phyloP scores from a whole-genome alignment of 1,284 basidiomycete species.

The Cutaneotrichosporon dermatis region DNA sequence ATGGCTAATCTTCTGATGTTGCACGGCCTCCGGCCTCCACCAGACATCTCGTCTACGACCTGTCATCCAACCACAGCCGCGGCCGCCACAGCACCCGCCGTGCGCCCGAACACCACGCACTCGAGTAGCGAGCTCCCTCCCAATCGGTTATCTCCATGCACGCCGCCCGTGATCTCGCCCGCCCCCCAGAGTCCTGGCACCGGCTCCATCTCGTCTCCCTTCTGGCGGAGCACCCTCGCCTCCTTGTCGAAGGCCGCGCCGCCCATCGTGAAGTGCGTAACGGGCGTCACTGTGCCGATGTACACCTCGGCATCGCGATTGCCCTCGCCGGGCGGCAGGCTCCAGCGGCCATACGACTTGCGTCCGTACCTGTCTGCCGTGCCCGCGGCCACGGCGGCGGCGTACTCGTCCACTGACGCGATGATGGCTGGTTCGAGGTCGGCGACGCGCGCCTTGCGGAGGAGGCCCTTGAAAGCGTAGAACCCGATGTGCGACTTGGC shows the following conservation, averaged over 20 bases:
- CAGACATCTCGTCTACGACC: too few species aligned
- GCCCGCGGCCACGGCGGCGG: slow-evolving; percentile 1
- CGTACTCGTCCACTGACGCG: slow-evolving; percentile 8
- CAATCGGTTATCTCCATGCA: slow-evolving; percentile 18
- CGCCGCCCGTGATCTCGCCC: slow-evolving; percentile 16
- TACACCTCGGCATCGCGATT: slow-evolving; percentile 8
- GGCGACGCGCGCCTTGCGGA: background rate
- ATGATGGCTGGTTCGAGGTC: background rate
- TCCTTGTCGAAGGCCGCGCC: slow-evolving; percentile 8
- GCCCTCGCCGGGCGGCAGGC: slow-evolving; percentile 1
- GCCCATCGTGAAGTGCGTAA: slow-evolving; percentile 19
- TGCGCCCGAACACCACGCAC: slow-evolving; percentile 16
- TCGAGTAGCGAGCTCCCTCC: slow-evolving; percentile 14
- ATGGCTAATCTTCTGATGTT: too few species aligned
- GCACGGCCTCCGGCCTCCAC: too few species aligned
- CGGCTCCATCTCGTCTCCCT: background rate
- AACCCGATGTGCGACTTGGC: slow-evolving; percentile 11
- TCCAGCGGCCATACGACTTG: slow-evolving; percentile 7
- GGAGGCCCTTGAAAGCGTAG: slow-evolving; percentile 19
- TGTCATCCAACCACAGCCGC: too few species aligned
- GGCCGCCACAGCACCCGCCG: slow-evolving; percentile 7
- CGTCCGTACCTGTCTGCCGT: slow-evolving; percentile 6
- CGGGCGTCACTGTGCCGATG: slow-evolving; percentile 12
- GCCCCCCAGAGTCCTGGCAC: slow-evolving; percentile 10
- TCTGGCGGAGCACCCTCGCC: slow-evolving; percentile 2